Evolutionary conservation across 768 basidiomycete genomes (phyloP), one percentile per base, ranked within the genome.

Genomic region (Pluteus cervinus): DNA sequence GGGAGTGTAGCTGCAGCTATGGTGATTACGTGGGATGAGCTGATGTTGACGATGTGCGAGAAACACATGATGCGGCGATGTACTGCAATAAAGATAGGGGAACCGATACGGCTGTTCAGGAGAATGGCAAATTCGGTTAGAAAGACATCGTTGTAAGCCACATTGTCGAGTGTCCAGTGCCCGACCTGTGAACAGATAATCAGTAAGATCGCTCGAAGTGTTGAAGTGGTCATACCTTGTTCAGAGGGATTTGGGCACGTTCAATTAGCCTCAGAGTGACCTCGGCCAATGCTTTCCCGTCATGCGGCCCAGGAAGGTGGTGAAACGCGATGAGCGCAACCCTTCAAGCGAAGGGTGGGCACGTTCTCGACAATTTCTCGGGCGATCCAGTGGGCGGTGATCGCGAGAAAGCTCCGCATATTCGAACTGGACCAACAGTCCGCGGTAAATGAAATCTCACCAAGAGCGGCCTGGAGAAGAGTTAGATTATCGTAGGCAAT

Each of bases 31-130:
- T 33, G 32, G 4, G 15, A 20, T 22, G 23, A 10, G 15, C 24
- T 24, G 2, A 42, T 22, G 15, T 42, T 35, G 28, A 42, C 23
- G 3, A 42, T 14, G 37, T 42, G 41, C 3, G 41, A 37, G 18
- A 43, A 43, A 17, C 41, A 43, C 4, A 29, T 29, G 16, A 42
- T 37, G 8, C 20, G 18, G 15, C 18, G 23, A 8, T 29, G 31
- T 22, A 28, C 20, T 29, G 35, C n/a, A 23, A 32, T n/a, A n/a
- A n/a, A n/a, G n/a, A n/a, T 14, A 21, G 9, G 9, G 23, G 8
- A 7, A 4, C 16, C 9, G 8, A 16, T 24, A 24, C 34, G 23
- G n/a, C 15, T 22, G 4, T 36, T 21, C 18, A 36, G 21, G 7
- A 36, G 34, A 5, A 24, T 23, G 15, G 6, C 34, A 16, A 36